phyloP scores from a whole-genome alignment of 345 rosid species.

The Combretum micranthum region DNA sequence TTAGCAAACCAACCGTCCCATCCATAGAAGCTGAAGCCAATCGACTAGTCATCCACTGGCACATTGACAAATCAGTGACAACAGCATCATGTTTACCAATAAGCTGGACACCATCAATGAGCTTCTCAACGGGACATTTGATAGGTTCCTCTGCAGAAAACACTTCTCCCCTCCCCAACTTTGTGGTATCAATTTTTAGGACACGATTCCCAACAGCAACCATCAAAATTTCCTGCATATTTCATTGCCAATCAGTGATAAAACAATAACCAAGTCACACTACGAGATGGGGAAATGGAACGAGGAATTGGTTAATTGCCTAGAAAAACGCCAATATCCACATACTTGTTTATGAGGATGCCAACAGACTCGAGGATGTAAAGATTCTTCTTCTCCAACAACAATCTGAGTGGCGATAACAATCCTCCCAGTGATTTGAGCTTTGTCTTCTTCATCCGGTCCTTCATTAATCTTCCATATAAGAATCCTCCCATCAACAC shows the following conservation, averaged over 20 bases:
- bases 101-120: slow-evolving; percentile 70
- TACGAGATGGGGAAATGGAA: slow-evolving; percentile 1
- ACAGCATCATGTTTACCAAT: slow-evolving; percentile 90
- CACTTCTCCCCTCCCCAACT: slow-evolving; percentile 53
- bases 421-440: slow-evolving; percentile 56
- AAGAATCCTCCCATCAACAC: slow-evolving; percentile 68
- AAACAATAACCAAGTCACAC: not conserved
- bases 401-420: slow-evolving; percentile 51
- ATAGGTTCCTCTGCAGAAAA: slow-evolving; percentile 73
- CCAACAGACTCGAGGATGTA: slow-evolving; percentile 89
- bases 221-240: slow-evolving; percentile 71
- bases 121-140: slow-evolving; percentile 50
- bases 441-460: slow-evolving; percentile 62
- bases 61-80: slow-evolving; percentile 92
- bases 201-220: slow-evolving; percentile 70
- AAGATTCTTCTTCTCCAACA: slow-evolving; percentile 39
- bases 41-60: slow-evolving; percentile 80
- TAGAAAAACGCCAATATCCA: not conserved
- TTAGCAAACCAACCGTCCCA: slow-evolving; percentile 64
- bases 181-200: slow-evolving; percentile 65
- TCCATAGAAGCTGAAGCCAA: slow-evolving; percentile 83
- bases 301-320: not conserved
- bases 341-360: slow-evolving; percentile 85
- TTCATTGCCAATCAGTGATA: not conserved
- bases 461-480: slow-evolving; percentile 80